A percentile compares a stretch with the other conserved stretches of the same genome.
phyloP scores from a whole-genome alignment of 208 protist species.

The Leishmania mexicana region DNA sequence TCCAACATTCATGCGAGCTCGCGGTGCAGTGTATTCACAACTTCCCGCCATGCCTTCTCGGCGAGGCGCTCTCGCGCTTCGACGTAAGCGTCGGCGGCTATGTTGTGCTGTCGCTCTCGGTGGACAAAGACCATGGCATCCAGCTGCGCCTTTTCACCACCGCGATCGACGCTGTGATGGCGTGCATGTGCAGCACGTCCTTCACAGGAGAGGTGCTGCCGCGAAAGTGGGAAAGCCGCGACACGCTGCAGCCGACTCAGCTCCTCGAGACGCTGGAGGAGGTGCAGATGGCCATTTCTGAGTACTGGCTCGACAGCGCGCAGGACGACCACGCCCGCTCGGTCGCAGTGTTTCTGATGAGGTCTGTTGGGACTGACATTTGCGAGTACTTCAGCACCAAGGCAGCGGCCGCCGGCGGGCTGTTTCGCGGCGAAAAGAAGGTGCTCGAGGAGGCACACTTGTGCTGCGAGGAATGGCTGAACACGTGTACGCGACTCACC shows the following conservation, averaged over 20 bases:
- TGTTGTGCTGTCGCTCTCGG: slow-evolving; percentile 74
- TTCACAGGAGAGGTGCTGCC: slow-evolving; percentile 67
- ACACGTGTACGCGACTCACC: slow-evolving; percentile 67
- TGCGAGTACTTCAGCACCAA: slow-evolving; percentile 67
- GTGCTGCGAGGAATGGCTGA: slow-evolving; percentile 81
- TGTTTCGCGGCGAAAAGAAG: slow-evolving; percentile 59
- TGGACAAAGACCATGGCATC: slow-evolving; percentile 30
- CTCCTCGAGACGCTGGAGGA: slow-evolving; percentile 82
- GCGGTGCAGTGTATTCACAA: slow-evolving; percentile 46
- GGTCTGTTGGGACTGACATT: slow-evolving; percentile 69
- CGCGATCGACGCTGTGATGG: slow-evolving; percentile 62
- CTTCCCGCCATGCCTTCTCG: slow-evolving; percentile 76
- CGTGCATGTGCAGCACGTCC: slow-evolving; percentile 77
- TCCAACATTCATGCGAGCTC: slow-evolving; percentile 64
- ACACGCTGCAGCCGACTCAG: slow-evolving; percentile 48
- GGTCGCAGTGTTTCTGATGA: slow-evolving; percentile 81
- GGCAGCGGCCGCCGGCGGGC: slow-evolving; percentile 39
- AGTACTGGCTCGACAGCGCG: slow-evolving; percentile 86
- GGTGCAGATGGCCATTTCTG: slow-evolving; percentile 69
- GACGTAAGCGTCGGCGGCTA: slow-evolving; percentile 78
- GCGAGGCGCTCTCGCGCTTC: slow-evolving; percentile 40
- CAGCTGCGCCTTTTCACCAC: slow-evolving; percentile 59
- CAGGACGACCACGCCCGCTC: slow-evolving; percentile 77
- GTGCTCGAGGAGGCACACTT: slow-evolving; percentile 63
- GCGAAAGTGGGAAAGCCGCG: slow-evolving; percentile 50